Evolutionary conservation across 768 basidiomycete species (phyloP), one percentile per base, ranked within the genome.

Genomic region (Mycena crocata): DNA sequence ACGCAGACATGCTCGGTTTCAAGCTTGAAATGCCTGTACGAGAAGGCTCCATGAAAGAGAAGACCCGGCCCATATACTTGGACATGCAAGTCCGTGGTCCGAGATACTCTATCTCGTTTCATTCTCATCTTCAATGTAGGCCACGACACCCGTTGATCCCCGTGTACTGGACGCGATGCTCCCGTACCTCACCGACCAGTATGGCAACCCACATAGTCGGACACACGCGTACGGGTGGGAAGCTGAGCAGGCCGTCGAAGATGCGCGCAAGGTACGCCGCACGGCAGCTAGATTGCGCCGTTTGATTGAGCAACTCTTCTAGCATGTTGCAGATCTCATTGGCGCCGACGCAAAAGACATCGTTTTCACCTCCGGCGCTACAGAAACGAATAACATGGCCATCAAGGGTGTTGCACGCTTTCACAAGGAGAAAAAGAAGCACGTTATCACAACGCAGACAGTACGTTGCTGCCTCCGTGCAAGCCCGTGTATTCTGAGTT

Each of bases 221-320:
- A 99, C 98, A 31, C 98, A 99, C 79, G 95, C 98, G 1, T 99
- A 99, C 78, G 98, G 98, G 5, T 99, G 98, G 98, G 98, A 99
- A 80, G 95, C 97, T 8, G 98, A 99, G 74, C 86, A 91, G 74
- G 98, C 93, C 0, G 94, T 98, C 9, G 98, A 99, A 75, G 89
- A 91, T 67, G 96, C 95, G 3, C 88, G 98, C 58, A 90, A 93
- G 86, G 95, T 90, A 56, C 35, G 73, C 61, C 46, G 17, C 40
- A 19, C 24, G 19, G 54, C 57, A 15, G 23, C 7, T 9, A 57
- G 37, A n/a, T 62, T 62, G n/a, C 54, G 35, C 58, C 28, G 28
- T 61, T 30, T 34, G n/a, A 66, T 34, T 32, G 48, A 37, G 30
- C n/a, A 28, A 40, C 35, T 50, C 13, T 52, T 57, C 35, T 73